Percentiles rank a stretch among this genome's conserved stretches.
These are phyloP conservation scores for Berberis thunbergii DNA, from an alignment of 164 flowering plant species.

Conservation along the genomic window DNA sequence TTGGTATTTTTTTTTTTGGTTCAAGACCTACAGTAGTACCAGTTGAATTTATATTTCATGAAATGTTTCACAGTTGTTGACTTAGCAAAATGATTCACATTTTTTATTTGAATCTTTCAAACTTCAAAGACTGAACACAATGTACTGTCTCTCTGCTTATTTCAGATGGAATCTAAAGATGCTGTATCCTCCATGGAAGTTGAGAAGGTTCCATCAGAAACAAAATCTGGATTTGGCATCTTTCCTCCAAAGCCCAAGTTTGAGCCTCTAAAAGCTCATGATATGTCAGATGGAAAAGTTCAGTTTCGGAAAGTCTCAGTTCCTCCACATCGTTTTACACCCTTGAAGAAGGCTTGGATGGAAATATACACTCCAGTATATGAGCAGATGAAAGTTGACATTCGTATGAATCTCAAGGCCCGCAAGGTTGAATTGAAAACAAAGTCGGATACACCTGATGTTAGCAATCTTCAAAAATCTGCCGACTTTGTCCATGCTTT, in stretches of 20 bases:
- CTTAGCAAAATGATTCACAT: too few relatives aligned
- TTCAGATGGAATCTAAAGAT: slow-evolving; percentile 1
- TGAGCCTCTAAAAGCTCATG: slow-evolving; percentile 16
- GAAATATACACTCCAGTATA: slow-evolving; percentile 26
- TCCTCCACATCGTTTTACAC: slow-evolving; percentile 27
- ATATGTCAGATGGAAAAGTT: slow-evolving; percentile 13
- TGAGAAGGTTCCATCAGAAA: slow-evolving; percentile 10
- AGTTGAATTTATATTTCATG: too few relatives aligned
- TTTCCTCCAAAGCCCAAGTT: slow-evolving; percentile 5
- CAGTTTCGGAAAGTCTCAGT: slow-evolving; percentile 20
- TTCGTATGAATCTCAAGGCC: slow-evolving; percentile 32
- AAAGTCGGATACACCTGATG: slow-evolving; percentile 25
- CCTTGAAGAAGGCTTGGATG: slow-evolving; percentile 36
- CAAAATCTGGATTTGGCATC: not conserved
- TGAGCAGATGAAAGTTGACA: slow-evolving; percentile 27
- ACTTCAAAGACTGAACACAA: too few relatives aligned
- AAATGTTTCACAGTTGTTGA: too few relatives aligned
- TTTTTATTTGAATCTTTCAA: too few relatives aligned
- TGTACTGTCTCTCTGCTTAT: too few relatives aligned
- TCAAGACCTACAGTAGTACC: too few relatives aligned
- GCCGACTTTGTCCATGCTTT: slow-evolving; percentile 31
- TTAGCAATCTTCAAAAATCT: slow-evolving; percentile 26
- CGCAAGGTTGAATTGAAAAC: slow-evolving; percentile 31
- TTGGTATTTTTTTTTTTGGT: too few relatives aligned
- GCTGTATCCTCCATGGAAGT: slow-evolving; percentile 11